A percentile compares a stretch with the other conserved stretches of the same genome.
These are phyloP conservation scores for Arthrobotrys conoides DNA, from an alignment of 2,329 filamentous ascomycete genomes.

Conservation along the genomic window DNA sequence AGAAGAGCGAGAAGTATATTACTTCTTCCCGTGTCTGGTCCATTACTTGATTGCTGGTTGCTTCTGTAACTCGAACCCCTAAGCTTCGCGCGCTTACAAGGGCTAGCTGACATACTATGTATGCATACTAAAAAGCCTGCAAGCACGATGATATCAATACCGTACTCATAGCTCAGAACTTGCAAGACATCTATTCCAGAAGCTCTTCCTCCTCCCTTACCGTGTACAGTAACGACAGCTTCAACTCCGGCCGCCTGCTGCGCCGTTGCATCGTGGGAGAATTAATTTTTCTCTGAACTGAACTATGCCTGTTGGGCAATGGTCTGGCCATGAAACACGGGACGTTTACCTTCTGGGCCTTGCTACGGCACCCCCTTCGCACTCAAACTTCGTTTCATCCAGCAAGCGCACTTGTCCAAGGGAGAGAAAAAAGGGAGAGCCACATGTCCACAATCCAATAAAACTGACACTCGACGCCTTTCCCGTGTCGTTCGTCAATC, in stretches of 20 bases:
- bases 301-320: conserved; percentile 10
- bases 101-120: too few species aligned
- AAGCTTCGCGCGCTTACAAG: too few species aligned
- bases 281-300: neutral
- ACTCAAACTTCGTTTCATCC: conserved; percentile 53
- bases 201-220: neutral
- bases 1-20: conserved; percentile 6
- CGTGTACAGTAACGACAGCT: too few species aligned
- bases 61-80: conserved; percentile 9
- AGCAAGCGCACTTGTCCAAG: conserved; percentile 15
- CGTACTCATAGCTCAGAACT: neutral
- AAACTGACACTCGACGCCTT: conserved; percentile 45
- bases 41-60: neutral
- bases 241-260: neutral
- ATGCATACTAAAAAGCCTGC: too few species aligned
- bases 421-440: conserved; percentile 9
- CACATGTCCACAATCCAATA: conserved; percentile 43
- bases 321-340: conserved; percentile 47
- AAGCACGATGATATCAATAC: too few species aligned
- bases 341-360: conserved; percentile 53
- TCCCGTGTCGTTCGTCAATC: conserved; percentile 39
- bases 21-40: conserved; percentile 32
- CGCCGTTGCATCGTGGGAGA: conserved; percentile 21
- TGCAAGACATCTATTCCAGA: conserved; percentile 22
- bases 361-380: conserved; percentile 30